A percentile compares a stretch with the other conserved stretches of the same genome.
Evolutionary conservation across 257 asterid genomes (phyloP).

Genomic region (Solanum arcanum): DNA sequence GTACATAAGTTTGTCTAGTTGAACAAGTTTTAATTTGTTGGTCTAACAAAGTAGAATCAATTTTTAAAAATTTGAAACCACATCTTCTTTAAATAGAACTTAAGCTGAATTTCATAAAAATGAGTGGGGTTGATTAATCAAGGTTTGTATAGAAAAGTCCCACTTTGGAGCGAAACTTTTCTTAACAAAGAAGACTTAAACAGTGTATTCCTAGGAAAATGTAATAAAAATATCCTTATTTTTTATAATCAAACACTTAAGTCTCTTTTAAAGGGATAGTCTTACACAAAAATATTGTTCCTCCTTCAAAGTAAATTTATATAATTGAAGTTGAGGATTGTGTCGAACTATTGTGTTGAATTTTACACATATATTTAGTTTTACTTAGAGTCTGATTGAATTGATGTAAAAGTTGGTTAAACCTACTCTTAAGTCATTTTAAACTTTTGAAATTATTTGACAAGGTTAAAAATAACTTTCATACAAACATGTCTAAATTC

Average conservation of each 20-base stretch:
- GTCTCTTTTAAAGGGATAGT: background rate
- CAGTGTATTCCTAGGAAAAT: background rate
- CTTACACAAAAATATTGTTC: no score
- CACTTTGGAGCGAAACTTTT: fast-evolving
- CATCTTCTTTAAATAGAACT: background rate
- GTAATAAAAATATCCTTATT: background rate
- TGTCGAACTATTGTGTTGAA: no score
- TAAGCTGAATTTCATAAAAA: background rate
- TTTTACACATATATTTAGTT: no score
- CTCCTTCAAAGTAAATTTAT: no score
- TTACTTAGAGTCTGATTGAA: no score
- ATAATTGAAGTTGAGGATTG: no score
- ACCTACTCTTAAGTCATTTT: no score
- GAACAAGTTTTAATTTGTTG: background rate
- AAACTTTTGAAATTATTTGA: no score
- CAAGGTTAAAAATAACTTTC: background rate
- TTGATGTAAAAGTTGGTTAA: no score
- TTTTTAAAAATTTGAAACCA: background rate
- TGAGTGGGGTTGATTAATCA: background rate
- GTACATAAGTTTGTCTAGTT: no score
- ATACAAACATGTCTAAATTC: background rate
- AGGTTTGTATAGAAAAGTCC: background rate
- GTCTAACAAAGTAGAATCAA: no score
- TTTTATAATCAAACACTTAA: background rate
- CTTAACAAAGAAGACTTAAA: background rate